phyloP scores from a whole-genome alignment of 2,329 filamentous ascomycete species.

The Xylariaceae sp. region DNA sequence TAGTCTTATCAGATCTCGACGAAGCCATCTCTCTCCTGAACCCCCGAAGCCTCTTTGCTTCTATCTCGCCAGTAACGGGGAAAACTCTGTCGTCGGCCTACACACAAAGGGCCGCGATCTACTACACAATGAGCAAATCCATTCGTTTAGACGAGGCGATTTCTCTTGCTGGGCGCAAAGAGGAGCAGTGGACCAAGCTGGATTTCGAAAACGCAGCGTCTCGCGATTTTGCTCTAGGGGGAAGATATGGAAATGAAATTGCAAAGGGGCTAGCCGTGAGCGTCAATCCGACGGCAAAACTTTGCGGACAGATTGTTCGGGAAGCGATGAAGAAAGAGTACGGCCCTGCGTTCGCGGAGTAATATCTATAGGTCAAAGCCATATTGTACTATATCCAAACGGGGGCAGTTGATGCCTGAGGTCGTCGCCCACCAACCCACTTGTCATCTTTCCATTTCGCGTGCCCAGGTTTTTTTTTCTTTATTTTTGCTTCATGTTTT shows the following conservation, averaged over 20 bases:
- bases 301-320: slow-evolving; percentile 63
- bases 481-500: too few species aligned
- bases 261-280: slow-evolving; percentile 59
- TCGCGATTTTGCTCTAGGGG: slow-evolving; percentile 57
- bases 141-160: slow-evolving; percentile 35
- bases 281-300: slow-evolving; percentile 62
- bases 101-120: slow-evolving; percentile 64
- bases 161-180: slow-evolving; percentile 39
- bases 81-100: slow-evolving; percentile 64
- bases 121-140: slow-evolving; percentile 52
- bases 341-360: slow-evolving; percentile 43
- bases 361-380: slow-evolving; percentile 7
- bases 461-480: too few species aligned
- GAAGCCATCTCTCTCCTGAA: slow-evolving; percentile 54
- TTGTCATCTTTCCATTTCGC: too few species aligned
- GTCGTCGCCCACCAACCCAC: too few species aligned
- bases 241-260: slow-evolving; percentile 59
- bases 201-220: slow-evolving; percentile 59
- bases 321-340: slow-evolving; percentile 67
- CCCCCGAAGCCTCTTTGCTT: slow-evolving; percentile 43
- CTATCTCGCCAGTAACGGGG: slow-evolving; percentile 58
- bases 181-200: slow-evolving; percentile 46
- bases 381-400: background rate
- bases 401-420: background rate
- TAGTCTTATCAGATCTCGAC: slow-evolving; percentile 49